Percentiles rank a stretch among this genome's conserved stretches.
Conservation (phyloP, 2,329 filamentous ascomycete genomes). For the Lizonia empirigonia region DNA sequence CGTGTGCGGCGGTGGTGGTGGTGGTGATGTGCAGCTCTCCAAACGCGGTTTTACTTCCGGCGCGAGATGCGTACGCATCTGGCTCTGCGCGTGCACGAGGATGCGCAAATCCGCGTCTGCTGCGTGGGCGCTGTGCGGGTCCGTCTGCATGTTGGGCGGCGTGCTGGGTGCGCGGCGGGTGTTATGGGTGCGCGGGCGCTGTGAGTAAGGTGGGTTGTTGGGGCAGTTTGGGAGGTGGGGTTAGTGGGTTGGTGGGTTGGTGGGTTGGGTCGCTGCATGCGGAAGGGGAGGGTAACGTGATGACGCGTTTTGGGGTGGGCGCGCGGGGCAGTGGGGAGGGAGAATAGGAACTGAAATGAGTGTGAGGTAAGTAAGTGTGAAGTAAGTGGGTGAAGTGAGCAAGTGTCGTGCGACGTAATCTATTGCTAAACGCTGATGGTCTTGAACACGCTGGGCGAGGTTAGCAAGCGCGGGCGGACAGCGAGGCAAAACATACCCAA, state of each 20-base stretch:
- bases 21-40: background rate
- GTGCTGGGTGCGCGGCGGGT: slow-evolving; percentile 15
- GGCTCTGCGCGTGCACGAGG: background rate
- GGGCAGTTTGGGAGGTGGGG: no score
- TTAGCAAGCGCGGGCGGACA: slow-evolving; percentile 8
- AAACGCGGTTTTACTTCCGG: background rate
- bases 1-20: no score
- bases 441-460: slow-evolving; percentile 45
- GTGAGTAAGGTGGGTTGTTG: no score
- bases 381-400: no score
- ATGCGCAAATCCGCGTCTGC: slow-evolving; percentile 4
- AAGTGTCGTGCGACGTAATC: no score
- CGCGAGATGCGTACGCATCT: background rate
- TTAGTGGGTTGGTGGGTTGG: slow-evolving; percentile 7
- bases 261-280: slow-evolving; percentile 4
- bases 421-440: slow-evolving; percentile 51
- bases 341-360: no score
- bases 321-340: no score
- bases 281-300: slow-evolving; percentile 24
- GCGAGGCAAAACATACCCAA: slow-evolving; percentile 59
- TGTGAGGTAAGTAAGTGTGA: no score
- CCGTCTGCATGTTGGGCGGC: background rate
- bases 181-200: no score
- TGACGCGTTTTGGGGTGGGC: slow-evolving; percentile 24
- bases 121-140: no score